Evolutionary conservation across 2,329 filamentous ascomycete genomes (phyloP).

Genomic region (Phialophora tarda): DNA sequence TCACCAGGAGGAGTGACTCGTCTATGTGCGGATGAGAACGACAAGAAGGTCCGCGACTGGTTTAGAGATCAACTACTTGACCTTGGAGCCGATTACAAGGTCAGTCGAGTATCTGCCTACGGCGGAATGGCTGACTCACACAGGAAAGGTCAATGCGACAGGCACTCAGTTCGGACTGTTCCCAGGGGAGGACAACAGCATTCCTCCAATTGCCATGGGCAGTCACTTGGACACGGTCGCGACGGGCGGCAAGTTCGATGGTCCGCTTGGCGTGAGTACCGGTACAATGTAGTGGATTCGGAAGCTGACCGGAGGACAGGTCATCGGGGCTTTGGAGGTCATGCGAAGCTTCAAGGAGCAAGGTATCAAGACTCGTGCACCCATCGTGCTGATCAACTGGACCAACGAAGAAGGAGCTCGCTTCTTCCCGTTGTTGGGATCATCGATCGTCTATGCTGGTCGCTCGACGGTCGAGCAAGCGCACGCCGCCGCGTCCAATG

Average conservation of each 20-base stretch:
- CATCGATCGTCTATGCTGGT: conserved; percentile 54
- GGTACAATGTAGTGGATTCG: conserved; percentile 74
- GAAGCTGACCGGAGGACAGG: conserved; percentile 66
- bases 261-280: conserved; percentile 71
- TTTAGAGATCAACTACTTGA: conserved; percentile 69
- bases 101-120: too few species aligned
- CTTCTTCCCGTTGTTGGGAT: conserved; percentile 75
- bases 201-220: conserved; percentile 46
- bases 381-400: conserved; percentile 77
- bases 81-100: conserved; percentile 48
- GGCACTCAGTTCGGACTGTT: conserved; percentile 80
- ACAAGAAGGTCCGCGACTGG: conserved; percentile 76
- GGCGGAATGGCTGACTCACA: conserved; percentile 45
- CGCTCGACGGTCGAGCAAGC: conserved; percentile 16
- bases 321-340: too few species aligned
- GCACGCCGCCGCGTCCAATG: conserved; percentile 2
- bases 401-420: conserved; percentile 83
- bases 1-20: conserved; percentile 48
- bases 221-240: conserved; percentile 57
- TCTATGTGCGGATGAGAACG: conserved; percentile 71
- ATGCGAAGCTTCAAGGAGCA: too few species aligned
- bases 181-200: conserved; percentile 62
- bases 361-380: conserved; percentile 67
- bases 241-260: conserved; percentile 73
- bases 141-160: conserved; percentile 73